Percentiles rank a stretch among this genome's conserved stretches.
These are phyloP conservation scores for Digitaria exilis DNA, from an alignment of 202 grass and related monocot species.

Conservation along the genomic window DNA sequence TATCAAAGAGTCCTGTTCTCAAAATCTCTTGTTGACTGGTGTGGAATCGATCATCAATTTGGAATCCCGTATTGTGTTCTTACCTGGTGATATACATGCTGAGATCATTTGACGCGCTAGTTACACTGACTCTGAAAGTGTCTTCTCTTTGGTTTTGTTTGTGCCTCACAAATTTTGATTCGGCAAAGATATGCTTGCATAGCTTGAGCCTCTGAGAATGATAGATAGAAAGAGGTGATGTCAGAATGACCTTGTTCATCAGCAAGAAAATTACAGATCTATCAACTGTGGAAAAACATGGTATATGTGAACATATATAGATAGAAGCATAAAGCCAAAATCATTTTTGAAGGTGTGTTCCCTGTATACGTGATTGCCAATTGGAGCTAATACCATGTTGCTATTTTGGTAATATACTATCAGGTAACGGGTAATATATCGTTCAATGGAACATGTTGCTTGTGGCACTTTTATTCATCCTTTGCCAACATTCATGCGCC, in stretches of 20 bases:
- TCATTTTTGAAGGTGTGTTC: not conserved
- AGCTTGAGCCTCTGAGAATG: not conserved
- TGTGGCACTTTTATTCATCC: not conserved
- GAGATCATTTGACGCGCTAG: conserved; percentile 27
- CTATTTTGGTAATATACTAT: not conserved
- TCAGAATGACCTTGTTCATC: not conserved
- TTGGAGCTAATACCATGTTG: conserved; percentile 33
- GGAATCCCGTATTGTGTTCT: not conserved
- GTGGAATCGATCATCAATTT: conserved; percentile 13
- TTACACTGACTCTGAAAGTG: not conserved
- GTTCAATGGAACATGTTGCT: not conserved
- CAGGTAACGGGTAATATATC: not conserved
- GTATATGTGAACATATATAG: not conserved
- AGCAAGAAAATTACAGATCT: not conserved
- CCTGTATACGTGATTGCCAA: conserved; percentile 20
- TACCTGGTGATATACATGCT: conserved; percentile 17
- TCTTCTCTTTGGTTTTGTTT: not conserved
- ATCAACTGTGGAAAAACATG: not conserved
- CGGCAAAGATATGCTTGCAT: conserved; percentile 33
- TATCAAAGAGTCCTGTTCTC: not conserved
- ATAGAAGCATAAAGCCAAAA: too few relatives aligned
- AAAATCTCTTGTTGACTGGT: not conserved
- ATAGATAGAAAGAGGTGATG: not conserved
- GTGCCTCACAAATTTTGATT: not conserved
- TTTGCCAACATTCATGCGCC: conserved; percentile 18